phyloP scores from a whole-genome alignment of 2,329 filamentous ascomycete genomes.

The Onygenales sp. region DNA sequence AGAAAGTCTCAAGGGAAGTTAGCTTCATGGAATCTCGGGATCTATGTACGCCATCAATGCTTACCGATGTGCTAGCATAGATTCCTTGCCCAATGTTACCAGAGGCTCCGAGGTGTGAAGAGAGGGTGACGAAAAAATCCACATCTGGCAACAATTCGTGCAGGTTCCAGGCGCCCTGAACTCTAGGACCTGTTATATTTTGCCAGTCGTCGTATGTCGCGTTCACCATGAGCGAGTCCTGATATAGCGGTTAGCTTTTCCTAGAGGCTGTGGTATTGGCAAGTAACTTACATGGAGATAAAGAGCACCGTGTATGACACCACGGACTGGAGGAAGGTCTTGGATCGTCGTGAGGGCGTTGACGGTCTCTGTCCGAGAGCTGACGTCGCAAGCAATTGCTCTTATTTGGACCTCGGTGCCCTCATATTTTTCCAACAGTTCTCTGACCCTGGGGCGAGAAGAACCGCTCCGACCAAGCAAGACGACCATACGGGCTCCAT shows the following conservation, averaged over 20 bases:
- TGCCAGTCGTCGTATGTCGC: not conserved
- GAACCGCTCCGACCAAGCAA: constrained; percentile 18
- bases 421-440: not conserved
- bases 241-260: not conserved
- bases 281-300: not conserved
- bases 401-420: not conserved
- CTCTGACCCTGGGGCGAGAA: not conserved
- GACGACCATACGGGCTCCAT: constrained; percentile 24
- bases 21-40: not conserved
- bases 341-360: not conserved
- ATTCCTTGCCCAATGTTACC: not conserved
- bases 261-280: too few relatives aligned
- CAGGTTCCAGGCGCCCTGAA: not conserved
- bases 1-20: not conserved
- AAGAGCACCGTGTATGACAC: not conserved
- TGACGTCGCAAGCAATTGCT: not conserved
- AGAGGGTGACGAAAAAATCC: constrained; percentile 1
- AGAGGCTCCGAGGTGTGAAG: not conserved
- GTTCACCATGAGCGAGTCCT: not conserved
- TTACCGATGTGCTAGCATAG: not conserved
- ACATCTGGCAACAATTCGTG: not conserved
- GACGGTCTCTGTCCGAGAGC: not conserved
- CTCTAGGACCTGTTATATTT: not conserved
- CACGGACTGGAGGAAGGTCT: not conserved
- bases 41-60: not conserved